Conservation (phyloP, 2,329 filamentous ascomycete genomes). For the Daldinia eschscholtzii region DNA sequence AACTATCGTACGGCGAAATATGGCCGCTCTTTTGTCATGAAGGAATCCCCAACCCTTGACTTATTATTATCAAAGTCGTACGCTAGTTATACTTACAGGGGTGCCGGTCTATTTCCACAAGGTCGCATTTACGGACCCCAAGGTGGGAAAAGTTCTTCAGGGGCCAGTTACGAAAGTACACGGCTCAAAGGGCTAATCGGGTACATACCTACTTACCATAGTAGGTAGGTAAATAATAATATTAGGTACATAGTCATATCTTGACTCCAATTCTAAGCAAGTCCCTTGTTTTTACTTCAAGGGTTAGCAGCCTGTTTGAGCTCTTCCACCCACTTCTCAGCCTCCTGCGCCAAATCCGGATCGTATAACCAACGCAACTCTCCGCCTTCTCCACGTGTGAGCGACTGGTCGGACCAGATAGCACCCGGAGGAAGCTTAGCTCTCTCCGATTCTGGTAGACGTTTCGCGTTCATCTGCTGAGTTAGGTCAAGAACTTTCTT, state of each 20-base stretch:
- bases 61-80: not conserved
- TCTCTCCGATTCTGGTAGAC: slow-evolving; percentile 55
- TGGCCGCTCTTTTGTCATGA: too few species aligned
- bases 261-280: not conserved
- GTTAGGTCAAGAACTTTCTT: slow-evolving; percentile 63
- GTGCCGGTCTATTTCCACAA: not conserved
- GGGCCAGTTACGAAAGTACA: not conserved
- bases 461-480: slow-evolving; percentile 60
- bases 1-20: not conserved
- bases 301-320: slow-evolving; percentile 13
- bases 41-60: not conserved
- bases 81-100: not conserved
- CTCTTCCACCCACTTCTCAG: slow-evolving; percentile 36
- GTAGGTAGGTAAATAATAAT: slow-evolving; percentile 6
- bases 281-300: not conserved
- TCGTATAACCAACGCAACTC: slow-evolving; percentile 41
- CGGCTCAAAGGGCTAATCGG: not conserved
- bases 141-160: not conserved
- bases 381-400: slow-evolving; percentile 37
- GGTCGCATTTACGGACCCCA: not conserved
- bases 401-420: slow-evolving; percentile 33
- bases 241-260: not conserved
- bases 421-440: slow-evolving; percentile 30
- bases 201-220: not conserved
- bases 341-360: slow-evolving; percentile 32